Conservation (phyloP, 345 rosid genomes). For the Streptanthus diversifolius region DNA sequence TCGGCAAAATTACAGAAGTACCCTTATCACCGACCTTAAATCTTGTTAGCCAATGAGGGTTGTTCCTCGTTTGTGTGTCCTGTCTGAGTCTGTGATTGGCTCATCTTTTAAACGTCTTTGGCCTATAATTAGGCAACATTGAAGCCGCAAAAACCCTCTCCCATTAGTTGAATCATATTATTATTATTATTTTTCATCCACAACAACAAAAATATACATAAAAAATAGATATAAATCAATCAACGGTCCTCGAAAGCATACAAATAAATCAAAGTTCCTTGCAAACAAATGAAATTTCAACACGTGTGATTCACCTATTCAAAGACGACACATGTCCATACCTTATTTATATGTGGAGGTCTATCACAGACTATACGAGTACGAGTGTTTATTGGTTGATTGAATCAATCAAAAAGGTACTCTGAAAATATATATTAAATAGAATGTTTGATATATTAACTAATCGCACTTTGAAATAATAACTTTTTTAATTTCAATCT, state of each 20-base stretch:
- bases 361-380: constrained; percentile 11
- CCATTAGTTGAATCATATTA: constrained; percentile 17
- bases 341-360: constrained; percentile 4
- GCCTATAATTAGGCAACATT: constrained; percentile 30
- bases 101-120: constrained; percentile 3
- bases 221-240: constrained; percentile 7
- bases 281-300: constrained; percentile 21
- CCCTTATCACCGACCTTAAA: constrained; percentile 29
- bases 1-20: neutral
- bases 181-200: constrained; percentile 22
- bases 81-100: constrained; percentile 27
- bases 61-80: constrained; percentile 31
- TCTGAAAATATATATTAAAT: neutral
- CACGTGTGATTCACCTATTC: constrained; percentile 12
- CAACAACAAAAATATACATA: neutral
- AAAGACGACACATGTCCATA: constrained; percentile 33
- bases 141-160: constrained; percentile 23
- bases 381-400: constrained; percentile 33
- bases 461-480: constrained; percentile 13
- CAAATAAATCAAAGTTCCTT: neutral
- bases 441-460: constrained; percentile 23
- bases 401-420: constrained; percentile 24
- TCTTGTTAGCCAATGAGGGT: constrained; percentile 27
- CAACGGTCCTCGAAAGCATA: constrained; percentile 30
- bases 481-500: neutral